Base-by-base conservation (phyloP, 2,329 filamentous ascomycete genomes). In the Cyphellophora europaea region DNA sequence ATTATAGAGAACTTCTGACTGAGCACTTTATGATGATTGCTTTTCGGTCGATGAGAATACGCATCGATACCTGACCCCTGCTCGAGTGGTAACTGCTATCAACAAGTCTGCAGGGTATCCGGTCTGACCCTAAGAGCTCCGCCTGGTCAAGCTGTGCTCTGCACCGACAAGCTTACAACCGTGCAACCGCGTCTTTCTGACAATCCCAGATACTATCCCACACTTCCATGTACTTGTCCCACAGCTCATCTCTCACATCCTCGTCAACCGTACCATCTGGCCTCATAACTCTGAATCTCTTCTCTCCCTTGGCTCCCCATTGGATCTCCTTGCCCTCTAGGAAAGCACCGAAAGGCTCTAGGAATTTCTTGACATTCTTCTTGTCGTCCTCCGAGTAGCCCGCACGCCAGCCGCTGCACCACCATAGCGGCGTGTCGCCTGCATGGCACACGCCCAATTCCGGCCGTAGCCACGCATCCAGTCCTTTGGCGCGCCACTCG, bases 351-450 rank as follows among this genome's bases (percentile, higher is more conserved):
- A 50, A 50, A 3, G 46, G 46, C 29, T 35, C 34, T 19, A 50
- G 27, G 33, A 50, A 48, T 5, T 38, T 35, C 19, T 39, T 27
- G 11, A 38, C 30, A 5, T 32, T 38, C 14, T 27, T 23, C 23
- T 40, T 43, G 32, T 50, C 48, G 27, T 36, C 12, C 4, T 40
- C 42, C 12, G 35, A 34, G 32, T 33, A 49, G 27, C 46, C 46
- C 13, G 36, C 37, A 12, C 48, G 38, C 37, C 38, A 50, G 6
- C 46, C 46, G 23, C 32, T 37, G n/a, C 35, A 34, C 48, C 48
- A 50, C 46, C 46, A 50, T 12, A 50, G 40, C 12, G 48, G 44
- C 17, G 21, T 38, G 35, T 50, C 48, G 3, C 37, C 40, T 14
- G 34, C 44, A 39, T 50, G 48, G 27, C 44, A 49, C 10, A 49